Evolutionary conservation across 2,329 filamentous ascomycete genomes (phyloP).

Genomic region (Chaetomiaceae sp.): DNA sequence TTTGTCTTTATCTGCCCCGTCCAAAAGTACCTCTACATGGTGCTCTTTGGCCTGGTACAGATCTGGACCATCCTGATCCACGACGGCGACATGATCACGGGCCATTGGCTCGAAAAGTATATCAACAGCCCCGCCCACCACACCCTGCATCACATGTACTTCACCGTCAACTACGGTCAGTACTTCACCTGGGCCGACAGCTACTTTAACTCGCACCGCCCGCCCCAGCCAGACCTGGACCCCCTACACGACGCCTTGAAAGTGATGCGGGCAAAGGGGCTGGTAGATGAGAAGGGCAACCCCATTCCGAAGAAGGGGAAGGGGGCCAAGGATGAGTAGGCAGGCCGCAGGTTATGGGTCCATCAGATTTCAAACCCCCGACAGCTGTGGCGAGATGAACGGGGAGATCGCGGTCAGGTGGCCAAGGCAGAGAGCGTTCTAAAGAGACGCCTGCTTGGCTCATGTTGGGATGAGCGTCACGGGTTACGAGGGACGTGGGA

Average conservation of each 20-base stretch:
- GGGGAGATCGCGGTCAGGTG: no score
- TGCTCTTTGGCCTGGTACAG: constrained; percentile 42
- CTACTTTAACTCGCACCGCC: constrained; percentile 42
- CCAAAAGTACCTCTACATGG: constrained; percentile 43
- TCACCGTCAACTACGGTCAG: constrained; percentile 47
- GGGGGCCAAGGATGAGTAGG: constrained; percentile 10
- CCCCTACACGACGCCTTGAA: constrained; percentile 42
- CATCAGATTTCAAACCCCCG: no score
- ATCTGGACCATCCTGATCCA: constrained; percentile 49
- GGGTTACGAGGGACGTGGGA: neutral
- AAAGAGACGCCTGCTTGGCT: no score
- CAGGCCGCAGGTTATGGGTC: no score
- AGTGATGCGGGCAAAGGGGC: constrained; percentile 42
- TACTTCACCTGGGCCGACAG: constrained; percentile 46
- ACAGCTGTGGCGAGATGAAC: no score
- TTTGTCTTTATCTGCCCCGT: constrained; percentile 44
- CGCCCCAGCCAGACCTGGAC: constrained; percentile 41
- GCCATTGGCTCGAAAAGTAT: constrained; percentile 43
- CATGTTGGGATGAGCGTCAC: neutral
- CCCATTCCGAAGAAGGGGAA: constrained; percentile 29
- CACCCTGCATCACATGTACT: constrained; percentile 47
- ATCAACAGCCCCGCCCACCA: constrained; percentile 47
- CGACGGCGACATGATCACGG: constrained; percentile 46
- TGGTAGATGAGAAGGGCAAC: constrained; percentile 42
- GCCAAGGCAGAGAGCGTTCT: no score